These are phyloP conservation scores for Sphaerulina musiva DNA, from an alignment of 2,329 filamentous ascomycete genomes.

Conservation along the genomic window DNA sequence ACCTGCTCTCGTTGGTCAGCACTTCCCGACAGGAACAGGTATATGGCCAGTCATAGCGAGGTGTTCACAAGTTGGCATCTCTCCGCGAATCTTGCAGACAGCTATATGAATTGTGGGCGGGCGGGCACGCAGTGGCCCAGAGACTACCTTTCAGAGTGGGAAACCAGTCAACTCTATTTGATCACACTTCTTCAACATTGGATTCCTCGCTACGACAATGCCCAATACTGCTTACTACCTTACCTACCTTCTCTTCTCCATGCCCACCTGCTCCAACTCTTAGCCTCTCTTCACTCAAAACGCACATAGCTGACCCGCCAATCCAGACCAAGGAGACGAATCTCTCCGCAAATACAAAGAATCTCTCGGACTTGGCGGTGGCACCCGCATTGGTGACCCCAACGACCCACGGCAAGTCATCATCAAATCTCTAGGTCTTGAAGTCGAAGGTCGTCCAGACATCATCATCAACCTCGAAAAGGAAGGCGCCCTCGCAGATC, in stretches of 20 bases:
- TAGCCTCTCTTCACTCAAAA: neutral
- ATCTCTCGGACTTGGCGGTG: constrained; percentile 75
- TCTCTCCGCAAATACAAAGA: constrained; percentile 96
- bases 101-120: no score
- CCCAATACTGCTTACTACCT: neutral
- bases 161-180: no score
- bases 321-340: constrained; percentile 68
- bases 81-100: no score
- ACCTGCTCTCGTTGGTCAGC: neutral
- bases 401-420: constrained; percentile 85
- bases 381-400: constrained; percentile 46
- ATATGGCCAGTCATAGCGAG: neutral
- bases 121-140: no score
- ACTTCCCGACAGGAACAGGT: neutral
- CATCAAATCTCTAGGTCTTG: constrained; percentile 83
- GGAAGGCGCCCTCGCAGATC: constrained; percentile 63
- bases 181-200: no score
- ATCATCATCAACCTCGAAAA: constrained; percentile 82
- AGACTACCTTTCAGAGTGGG: no score
- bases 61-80: no score
- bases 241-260: neutral
- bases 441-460: constrained; percentile 70
- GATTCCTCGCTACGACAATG: neutral
- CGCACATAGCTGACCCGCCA: neutral
- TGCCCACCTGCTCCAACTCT: neutral